A percentile compares a stretch with the other conserved stretches of the same genome.
These are phyloP conservation scores for Agarophyton chilense DNA, from an alignment of 23 red algal genomes.

Conservation along the genomic window DNA sequence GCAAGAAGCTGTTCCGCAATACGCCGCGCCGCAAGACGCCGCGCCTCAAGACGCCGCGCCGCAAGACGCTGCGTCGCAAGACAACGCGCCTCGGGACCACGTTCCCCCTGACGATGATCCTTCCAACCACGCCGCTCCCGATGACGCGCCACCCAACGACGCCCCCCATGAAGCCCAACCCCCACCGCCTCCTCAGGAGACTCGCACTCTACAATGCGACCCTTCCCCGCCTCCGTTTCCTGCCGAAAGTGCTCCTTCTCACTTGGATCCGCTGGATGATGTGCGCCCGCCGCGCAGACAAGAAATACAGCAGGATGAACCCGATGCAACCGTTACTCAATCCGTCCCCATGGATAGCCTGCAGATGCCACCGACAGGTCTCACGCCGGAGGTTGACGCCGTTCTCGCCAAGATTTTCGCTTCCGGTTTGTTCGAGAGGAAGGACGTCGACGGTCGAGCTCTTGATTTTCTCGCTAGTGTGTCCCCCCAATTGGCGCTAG, in stretches of 20 bases:
- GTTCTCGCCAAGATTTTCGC: slow-evolving; percentile 62
- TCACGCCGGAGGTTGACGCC: slow-evolving; percentile 57
- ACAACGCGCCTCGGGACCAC: background rate
- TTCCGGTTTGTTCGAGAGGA: slow-evolving; percentile 44
- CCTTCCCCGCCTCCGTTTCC: slow-evolving; percentile 10
- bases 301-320: background rate
- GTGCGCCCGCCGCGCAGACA: slow-evolving; percentile 27
- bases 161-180: background rate
- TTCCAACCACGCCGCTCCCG: too few relatives aligned
- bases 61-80: background rate
- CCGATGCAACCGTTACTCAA: background rate
- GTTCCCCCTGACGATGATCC: too few relatives aligned
- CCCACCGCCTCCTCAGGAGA: background rate
- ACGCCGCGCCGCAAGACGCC: background rate
- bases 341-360: background rate
- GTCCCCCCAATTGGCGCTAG: slow-evolving; percentile 57
- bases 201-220: background rate
- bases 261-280: slow-evolving; percentile 23
- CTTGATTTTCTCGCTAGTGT: slow-evolving; percentile 72
- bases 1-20: background rate
- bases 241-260: background rate
- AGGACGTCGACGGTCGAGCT: slow-evolving; percentile 75
- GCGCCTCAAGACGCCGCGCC: background rate
- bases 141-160: too few relatives aligned
- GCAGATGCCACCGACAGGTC: slow-evolving; percentile 24